Percentiles rank a stretch among this genome's conserved stretches.
These are phyloP conservation scores for Elsinoe arachidis DNA, from an alignment of 2,329 filamentous ascomycete genomes.

Conservation along the genomic window DNA sequence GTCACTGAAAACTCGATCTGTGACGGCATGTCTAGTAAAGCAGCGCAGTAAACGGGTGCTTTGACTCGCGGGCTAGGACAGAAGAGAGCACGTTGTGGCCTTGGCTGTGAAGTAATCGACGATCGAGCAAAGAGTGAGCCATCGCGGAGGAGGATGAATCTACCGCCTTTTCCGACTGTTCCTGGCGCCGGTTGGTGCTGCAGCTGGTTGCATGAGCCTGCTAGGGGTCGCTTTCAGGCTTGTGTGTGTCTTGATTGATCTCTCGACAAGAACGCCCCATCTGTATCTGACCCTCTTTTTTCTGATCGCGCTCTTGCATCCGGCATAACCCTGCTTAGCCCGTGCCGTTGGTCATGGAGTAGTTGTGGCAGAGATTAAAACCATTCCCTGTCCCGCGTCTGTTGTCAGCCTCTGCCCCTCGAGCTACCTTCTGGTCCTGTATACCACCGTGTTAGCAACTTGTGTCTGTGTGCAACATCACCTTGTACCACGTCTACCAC, in stretches of 20 bases:
- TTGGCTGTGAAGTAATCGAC: not conserved
- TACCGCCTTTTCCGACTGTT: not conserved
- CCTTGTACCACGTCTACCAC: not conserved
- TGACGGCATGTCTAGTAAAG: not conserved
- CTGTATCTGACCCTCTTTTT: constrained; percentile 11
- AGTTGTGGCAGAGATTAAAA: not conserved
- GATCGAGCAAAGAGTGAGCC: not conserved
- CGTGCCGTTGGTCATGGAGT: constrained; percentile 6
- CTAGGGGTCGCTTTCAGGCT: not conserved
- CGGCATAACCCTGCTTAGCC: constrained; percentile 10
- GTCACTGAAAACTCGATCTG: not conserved
- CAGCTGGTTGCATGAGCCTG: not conserved
- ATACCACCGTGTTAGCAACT: not conserved
- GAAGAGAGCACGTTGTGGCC: not conserved
- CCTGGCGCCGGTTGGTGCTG: not conserved
- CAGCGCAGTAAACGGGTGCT: not conserved
- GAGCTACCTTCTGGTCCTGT: constrained; percentile 1
- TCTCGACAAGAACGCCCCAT: constrained; percentile 10
- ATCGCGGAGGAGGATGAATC: not conserved
- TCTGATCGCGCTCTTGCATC: constrained; percentile 3
- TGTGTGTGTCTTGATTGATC: not conserved
- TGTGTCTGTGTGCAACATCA: not conserved
- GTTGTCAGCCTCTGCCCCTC: not conserved
- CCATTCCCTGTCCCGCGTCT: constrained; percentile 11
- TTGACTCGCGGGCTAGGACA: not conserved